Percentiles rank a stretch among this genome's conserved stretches.
Evolutionary conservation across 345 rosid species (phyloP).

Genomic region (Arabidopsis thaliana): TAIR10.1 NC_003074.8:21132001-21132500

Average conservation of each 20-base stretch:
- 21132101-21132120: conserved; percentile 13
- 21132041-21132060: too few relatives aligned
- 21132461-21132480: not conserved
- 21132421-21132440: not conserved
- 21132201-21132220: conserved; percentile 28
- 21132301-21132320: not conserved
- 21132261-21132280: conserved; percentile 52
- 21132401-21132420: conserved; percentile 1
- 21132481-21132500: conserved; percentile 4
- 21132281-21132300: not conserved
- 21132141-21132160: conserved; percentile 2
- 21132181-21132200: conserved; percentile 20
- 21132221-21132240: conserved; percentile 56
- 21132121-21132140: conserved; percentile 20
- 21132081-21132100: not conserved
- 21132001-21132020: too few relatives aligned
- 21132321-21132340: conserved; percentile 18
- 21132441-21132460: not conserved
- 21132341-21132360: not conserved
- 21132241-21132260: conserved; percentile 49
- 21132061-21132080: too few relatives aligned
- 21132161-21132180: conserved; percentile 24
- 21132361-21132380: conserved; percentile 18
- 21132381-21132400: conserved; percentile 12
- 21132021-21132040: too few relatives aligned